These are phyloP conservation scores for Raffaelea arxii DNA, from an alignment of 2,329 filamentous ascomycete species.

Conservation along the genomic window DNA sequence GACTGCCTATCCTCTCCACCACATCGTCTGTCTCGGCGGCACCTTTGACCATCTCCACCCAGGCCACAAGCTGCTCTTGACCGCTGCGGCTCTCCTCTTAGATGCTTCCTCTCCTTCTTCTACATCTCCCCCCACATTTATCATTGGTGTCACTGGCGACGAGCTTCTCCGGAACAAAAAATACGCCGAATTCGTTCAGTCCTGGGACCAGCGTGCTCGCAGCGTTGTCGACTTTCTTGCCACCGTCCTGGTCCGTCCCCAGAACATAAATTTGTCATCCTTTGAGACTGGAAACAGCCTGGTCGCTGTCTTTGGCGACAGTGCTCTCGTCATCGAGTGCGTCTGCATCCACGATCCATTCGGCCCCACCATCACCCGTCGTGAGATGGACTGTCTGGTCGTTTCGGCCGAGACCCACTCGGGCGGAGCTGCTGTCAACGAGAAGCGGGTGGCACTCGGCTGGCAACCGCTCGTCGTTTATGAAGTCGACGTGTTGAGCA, in stretches of 20 bases:
- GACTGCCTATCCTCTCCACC: slow-evolving; percentile 22
- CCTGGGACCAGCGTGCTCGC: slow-evolving; percentile 65
- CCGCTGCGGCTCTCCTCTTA: slow-evolving; percentile 69
- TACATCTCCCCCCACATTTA: slow-evolving; percentile 44
- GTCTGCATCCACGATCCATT: slow-evolving; percentile 81
- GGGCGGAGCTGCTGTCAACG: slow-evolving; percentile 78
- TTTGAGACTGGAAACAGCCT: slow-evolving; percentile 32
- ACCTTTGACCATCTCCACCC: slow-evolving; percentile 96
- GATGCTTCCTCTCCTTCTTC: slow-evolving; percentile 35
- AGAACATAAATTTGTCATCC: not conserved
- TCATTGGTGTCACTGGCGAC: slow-evolving; percentile 83
- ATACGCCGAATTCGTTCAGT: slow-evolving; percentile 68
- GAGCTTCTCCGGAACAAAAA: slow-evolving; percentile 83
- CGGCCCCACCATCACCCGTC: slow-evolving; percentile 80
- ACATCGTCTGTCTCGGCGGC: slow-evolving; percentile 71
- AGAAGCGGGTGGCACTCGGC: slow-evolving; percentile 64
- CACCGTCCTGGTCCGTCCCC: slow-evolving; percentile 41
- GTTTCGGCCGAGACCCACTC: slow-evolving; percentile 80
- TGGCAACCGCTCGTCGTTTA: slow-evolving; percentile 72
- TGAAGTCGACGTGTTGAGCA: slow-evolving; percentile 81
- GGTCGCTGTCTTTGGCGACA: slow-evolving; percentile 47
- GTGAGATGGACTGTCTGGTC: slow-evolving; percentile 68
- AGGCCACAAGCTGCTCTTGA: slow-evolving; percentile 91
- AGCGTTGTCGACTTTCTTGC: slow-evolving; percentile 64
- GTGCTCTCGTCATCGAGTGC: slow-evolving; percentile 59